Conservation (phyloP, 73 alveolate species). For the Paramecium primaurelia region DNA sequence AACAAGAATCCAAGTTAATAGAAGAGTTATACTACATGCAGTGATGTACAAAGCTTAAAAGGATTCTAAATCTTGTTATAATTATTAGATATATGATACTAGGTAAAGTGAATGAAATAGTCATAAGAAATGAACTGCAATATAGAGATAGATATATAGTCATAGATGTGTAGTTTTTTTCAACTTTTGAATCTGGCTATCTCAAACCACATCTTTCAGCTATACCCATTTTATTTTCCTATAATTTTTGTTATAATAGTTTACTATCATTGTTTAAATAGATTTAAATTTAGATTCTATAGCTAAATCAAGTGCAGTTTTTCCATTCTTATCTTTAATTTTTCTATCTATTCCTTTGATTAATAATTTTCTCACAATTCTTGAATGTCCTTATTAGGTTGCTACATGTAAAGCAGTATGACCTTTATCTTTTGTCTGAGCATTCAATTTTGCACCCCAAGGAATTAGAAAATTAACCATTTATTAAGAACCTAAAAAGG, state of each 20-base stretch:
- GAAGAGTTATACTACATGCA: neutral
- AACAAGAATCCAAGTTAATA: neutral
- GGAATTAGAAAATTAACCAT: constrained; percentile 9
- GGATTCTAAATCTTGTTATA: neutral
- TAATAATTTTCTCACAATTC: constrained; percentile 15
- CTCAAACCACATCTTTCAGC: constrained; percentile 29
- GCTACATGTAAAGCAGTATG: constrained; percentile 5
- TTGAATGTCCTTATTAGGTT: neutral
- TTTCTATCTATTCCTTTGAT: neutral
- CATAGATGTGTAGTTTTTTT: neutral
- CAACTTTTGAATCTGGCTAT: constrained; percentile 18
- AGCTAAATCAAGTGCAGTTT: constrained; percentile 18
- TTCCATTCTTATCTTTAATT: neutral
- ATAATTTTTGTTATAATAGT: neutral
- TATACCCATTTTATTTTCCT: constrained; percentile 23
- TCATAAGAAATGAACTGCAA: neutral
- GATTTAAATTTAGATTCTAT: neutral
- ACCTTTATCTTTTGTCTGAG: neutral
- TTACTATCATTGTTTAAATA: neutral
- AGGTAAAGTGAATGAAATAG: neutral
- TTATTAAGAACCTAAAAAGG: neutral
- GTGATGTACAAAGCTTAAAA: neutral
- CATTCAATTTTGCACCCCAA: constrained; percentile 3
- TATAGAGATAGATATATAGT: neutral
- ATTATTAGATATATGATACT: neutral